Evolutionary conservation across 2,329 filamentous ascomycete genomes (phyloP), one percentile per base, ranked within the genome.

Genomic region (Botrytis squamosa): DNA sequence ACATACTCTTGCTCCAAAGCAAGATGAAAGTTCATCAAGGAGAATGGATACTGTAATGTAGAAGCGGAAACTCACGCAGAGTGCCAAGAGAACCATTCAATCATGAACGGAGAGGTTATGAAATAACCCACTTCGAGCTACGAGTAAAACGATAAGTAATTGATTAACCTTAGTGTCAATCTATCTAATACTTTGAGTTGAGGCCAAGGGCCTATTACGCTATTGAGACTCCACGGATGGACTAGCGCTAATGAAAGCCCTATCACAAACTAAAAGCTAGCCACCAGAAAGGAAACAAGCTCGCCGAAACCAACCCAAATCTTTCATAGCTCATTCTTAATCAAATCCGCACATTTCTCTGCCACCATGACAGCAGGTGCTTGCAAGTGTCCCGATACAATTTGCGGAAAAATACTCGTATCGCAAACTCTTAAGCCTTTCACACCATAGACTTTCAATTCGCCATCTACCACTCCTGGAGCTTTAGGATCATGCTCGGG

Each of bases 401-500:
- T 71, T 8, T 77, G 66, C 18, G 79, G 79, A 3, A 79, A 75
- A 42, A 79, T 75, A 2, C 77, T 74, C 25, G 76, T 75, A 77
- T 79, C 79, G 49, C 76, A 78, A 67, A 79, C 74, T 57, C 78
- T 73, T 22, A 79, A 74, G 38, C 76, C 77, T 42, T 74, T 69
- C 1, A 76, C 77, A 18, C 78, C 76, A 63, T 79, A 77, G 14
- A 80, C 78, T 36, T 70, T 70, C 29, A 79, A 75, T 65, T 75
- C 72, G 29, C 75, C 69, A 72, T 79, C 76, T 22, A 80, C 78
- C 4, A 80, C 77, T 3, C 79, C 78, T 29, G 62, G 46, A 2
- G 49, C 49, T 52, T 46, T 42, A 2, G 3, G 0, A 38, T 89
- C 85, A 49, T 67, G 16, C 18, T 60, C 52, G 4, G 49, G 49